Evolutionary conservation across 176 grass and related monocot species (phyloP), one percentile per base, ranked within the genome.

Genomic region (Pontederia crassipes): DNA sequence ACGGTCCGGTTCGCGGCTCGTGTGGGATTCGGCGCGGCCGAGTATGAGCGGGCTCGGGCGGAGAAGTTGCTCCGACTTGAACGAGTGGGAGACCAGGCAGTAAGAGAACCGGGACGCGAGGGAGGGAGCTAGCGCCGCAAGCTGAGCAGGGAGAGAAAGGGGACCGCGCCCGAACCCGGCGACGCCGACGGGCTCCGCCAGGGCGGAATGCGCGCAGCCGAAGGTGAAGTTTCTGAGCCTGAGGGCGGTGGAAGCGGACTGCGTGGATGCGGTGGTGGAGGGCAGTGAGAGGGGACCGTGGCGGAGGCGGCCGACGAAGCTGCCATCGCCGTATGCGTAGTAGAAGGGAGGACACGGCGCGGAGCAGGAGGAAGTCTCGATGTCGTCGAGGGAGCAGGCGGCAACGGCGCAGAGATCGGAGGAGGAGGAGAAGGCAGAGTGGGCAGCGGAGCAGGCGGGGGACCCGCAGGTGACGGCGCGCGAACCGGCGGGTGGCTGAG

Each of bases 241-340:
- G 29, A 77, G 24, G 32, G 62, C 52, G 46, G 59, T 40, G 47
- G 81, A 61, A n/a, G 75, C 13, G 49, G 85, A 80, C 6, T 40
- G 32, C 32, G 32, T 3, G 18, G 45, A 17, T 3, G 24, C n/a
- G 46, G 62, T 6, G 15, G 62, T 51, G 17, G 18, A 17, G 5
- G 46, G 17, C n/a, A 95, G 77, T 26, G 74, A 80, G 14, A 95
- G 73, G 59, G 77, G 71, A 0, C 91, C 86, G 47, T 74, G 83
- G 13, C 86, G 57, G 40, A 95, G 86, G 74, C 71, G 77, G 10
- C 83, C 86, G 27, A 95, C 18, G 28, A 95, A 85, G 76, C 86
- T 95, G 57, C 90, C 90, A 62, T 95, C 90, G 13, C 90, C 90
- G 71, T 95, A 95, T 28, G 86, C 90, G 56, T 95, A 89, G 82